Percentiles rank a stretch among this genome's conserved stretches.
phyloP scores from a whole-genome alignment of 257 asterid species.

The Galeopsis tetrahit region DNA sequence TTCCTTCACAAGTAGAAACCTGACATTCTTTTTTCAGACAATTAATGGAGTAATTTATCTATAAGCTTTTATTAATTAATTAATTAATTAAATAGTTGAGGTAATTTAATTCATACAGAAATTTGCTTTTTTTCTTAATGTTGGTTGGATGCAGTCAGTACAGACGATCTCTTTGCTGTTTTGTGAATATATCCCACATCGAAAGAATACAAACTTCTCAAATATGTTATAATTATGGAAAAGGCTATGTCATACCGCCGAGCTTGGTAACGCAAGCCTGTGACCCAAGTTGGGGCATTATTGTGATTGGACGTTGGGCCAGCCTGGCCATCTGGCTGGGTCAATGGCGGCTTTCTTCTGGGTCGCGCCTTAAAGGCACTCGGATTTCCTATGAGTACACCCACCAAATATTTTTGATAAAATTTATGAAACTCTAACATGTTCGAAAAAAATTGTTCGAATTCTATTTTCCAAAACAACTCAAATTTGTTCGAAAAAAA shows the following conservation, averaged over 20 bases:
- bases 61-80: no score
- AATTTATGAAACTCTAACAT: no score
- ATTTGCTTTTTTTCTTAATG: neutral
- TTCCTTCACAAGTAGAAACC: no score
- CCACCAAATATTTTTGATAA: no score
- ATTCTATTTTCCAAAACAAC: no score
- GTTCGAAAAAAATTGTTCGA: no score
- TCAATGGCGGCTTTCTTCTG: neutral
- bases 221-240: neutral
- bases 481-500: no score
- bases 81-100: neutral
- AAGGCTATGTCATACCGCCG: neutral
- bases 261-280: neutral
- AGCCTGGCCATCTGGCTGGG: neutral
- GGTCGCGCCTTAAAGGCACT: no score
- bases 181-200: neutral
- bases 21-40: neutral
- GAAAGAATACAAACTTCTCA: neutral
- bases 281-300: slow-evolving; percentile 1
- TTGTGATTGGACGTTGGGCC: neutral
- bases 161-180: neutral
- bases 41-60: neutral
- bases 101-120: neutral
- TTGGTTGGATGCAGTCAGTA: neutral
- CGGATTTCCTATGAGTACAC: no score